A percentile compares a stretch with the other conserved stretches of the same genome.
Conservation (phyloP, 768 basidiomycete species). For the Amanita inopinata region DNA sequence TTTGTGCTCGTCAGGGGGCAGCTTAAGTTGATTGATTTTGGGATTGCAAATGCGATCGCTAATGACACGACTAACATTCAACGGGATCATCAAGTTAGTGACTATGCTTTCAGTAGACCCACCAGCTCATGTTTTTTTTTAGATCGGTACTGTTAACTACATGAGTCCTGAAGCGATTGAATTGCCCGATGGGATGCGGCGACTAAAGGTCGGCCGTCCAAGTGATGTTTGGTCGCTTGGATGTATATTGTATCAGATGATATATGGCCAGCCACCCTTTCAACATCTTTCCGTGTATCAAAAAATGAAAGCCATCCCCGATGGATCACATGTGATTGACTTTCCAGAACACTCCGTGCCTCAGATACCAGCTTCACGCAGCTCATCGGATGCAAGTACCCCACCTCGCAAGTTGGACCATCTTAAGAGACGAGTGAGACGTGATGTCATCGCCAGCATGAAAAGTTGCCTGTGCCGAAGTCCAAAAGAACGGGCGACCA, state of each 20-base stretch:
- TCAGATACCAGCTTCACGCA: constrained; percentile 28
- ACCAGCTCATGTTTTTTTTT: constrained; percentile 10
- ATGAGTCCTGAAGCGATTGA: constrained; percentile 99
- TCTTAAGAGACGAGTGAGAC: constrained; percentile 58
- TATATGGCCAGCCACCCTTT: constrained; percentile 92
- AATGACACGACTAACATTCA: constrained; percentile 99
- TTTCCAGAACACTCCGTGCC: constrained; percentile 67
- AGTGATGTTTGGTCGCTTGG: constrained; percentile 98
- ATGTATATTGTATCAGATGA: constrained; percentile 97
- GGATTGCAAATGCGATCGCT: constrained; percentile 98
- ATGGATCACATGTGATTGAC: constrained; percentile 65
- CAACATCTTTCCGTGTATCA: constrained; percentile 71
- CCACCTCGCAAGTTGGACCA: constrained; percentile 57
- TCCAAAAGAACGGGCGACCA: constrained; percentile 79
- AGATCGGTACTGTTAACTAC: constrained; percentile 97
- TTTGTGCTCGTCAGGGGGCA: constrained; percentile 94
- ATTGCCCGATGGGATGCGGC: constrained; percentile 73
- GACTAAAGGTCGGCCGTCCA: constrained; percentile 89
- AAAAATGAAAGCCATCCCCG: constrained; percentile 93
- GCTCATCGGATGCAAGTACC: constrained; percentile 21
- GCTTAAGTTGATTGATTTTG: constrained; percentile 96
- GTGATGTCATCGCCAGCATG: constrained; percentile 74
- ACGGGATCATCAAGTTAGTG: constrained; percentile 77
- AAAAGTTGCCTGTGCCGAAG: constrained; percentile 69
- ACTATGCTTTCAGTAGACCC: background rate